phyloP scores from a whole-genome alignment of 1,284 basidiomycete genomes.

The Golubevia sp. region DNA sequence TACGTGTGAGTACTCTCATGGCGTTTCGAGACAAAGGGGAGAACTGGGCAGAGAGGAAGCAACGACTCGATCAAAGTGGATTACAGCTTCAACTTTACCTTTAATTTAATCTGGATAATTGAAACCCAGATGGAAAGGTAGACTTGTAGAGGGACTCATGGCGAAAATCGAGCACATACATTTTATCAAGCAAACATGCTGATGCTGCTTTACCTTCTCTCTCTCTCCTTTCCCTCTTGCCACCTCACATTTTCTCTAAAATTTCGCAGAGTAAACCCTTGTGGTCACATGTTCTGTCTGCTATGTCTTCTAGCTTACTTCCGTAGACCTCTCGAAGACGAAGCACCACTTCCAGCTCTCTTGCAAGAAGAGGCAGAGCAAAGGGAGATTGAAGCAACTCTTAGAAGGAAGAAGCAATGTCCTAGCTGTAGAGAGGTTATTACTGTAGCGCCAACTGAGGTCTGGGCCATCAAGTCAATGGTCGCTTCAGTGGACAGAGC shows the following conservation, averaged over 20 bases:
- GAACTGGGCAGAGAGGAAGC: too few species aligned
- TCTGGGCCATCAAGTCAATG: slow-evolving; percentile 43
- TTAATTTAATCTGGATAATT: not conserved
- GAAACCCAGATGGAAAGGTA: not conserved
- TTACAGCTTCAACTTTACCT: not conserved
- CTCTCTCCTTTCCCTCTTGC: slow-evolving; percentile 12
- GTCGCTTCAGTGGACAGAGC: slow-evolving; percentile 29
- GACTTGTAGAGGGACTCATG: not conserved
- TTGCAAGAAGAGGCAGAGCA: slow-evolving; percentile 5
- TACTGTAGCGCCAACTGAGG: slow-evolving; percentile 36
- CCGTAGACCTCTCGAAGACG: slow-evolving; percentile 26
- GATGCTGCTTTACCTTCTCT: slow-evolving; percentile 15
- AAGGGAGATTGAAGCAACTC: slow-evolving; percentile 17
- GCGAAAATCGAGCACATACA: not conserved
- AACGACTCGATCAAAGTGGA: not conserved
- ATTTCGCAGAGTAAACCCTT: slow-evolving; percentile 28
- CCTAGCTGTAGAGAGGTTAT: slow-evolving; percentile 49
- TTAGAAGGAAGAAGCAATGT: slow-evolving; percentile 45
- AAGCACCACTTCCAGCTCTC: slow-evolving; percentile 12
- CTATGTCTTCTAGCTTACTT: slow-evolving; percentile 51
- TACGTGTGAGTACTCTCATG: slow-evolving; percentile 13
- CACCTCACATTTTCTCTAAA: not conserved
- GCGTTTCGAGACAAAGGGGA: too few species aligned
- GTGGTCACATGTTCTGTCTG: slow-evolving; percentile 53
- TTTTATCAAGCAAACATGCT: too few species aligned